Evolutionary conservation across 768 basidiomycete species (phyloP).

Genomic region (Boletus rubropictus): DNA sequence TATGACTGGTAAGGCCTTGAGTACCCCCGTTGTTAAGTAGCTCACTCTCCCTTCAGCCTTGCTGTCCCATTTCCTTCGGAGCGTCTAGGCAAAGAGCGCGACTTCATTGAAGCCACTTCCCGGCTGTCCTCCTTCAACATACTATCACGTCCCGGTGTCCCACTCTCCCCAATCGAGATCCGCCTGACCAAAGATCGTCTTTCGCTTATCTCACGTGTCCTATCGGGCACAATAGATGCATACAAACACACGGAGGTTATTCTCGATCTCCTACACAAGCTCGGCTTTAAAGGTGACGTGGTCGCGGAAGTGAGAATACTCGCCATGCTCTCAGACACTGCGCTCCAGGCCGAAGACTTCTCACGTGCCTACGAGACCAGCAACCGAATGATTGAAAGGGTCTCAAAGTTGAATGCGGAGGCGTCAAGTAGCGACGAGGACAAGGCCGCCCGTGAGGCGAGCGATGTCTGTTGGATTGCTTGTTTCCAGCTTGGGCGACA

Average conservation of each 20-base stretch:
- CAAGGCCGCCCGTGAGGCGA: conserved; percentile 48
- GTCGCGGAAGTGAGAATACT: conserved; percentile 77
- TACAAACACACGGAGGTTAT: conserved; percentile 92
- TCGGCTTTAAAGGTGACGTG: conserved; percentile 68
- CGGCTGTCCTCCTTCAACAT: conserved; percentile 91
- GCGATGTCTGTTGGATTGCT: conserved; percentile 84
- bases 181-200: conserved; percentile 87
- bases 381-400: conserved; percentile 63
- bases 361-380: conserved; percentile 63
- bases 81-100: conserved; percentile 61
- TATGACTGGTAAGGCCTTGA: conserved; percentile 73
- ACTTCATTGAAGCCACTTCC: conserved; percentile 97
- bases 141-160: conserved; percentile 63
- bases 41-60: conserved; percentile 46
- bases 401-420: conserved; percentile 43
- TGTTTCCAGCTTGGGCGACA: conserved; percentile 86
- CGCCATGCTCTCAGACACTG: conserved; percentile 88
- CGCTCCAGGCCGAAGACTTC: conserved; percentile 79
- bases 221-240: conserved; percentile 79
- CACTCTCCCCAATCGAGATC: conserved; percentile 88
- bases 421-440: conserved; percentile 31
- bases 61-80: conserved; percentile 65
- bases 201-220: conserved; percentile 77
- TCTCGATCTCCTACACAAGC: conserved; percentile 82
- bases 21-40: neutral